Percentiles rank a stretch among this genome's conserved stretches.
phyloP scores from a whole-genome alignment of 2,329 filamentous ascomycete genomes.

The Cercospora beticola region DNA sequence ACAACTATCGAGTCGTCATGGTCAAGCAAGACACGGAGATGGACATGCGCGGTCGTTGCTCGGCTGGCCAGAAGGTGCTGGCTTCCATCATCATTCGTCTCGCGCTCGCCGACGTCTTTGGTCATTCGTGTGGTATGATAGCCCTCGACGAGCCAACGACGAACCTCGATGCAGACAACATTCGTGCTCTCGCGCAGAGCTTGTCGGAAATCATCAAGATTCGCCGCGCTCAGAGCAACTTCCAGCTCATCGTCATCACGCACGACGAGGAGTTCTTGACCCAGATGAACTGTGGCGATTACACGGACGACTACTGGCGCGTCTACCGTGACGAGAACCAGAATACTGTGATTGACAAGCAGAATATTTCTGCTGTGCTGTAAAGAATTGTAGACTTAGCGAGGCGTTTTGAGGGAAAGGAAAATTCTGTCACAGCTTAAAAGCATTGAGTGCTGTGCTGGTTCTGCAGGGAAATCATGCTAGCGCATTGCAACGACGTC shows the following conservation, averaged over 20 bases:
- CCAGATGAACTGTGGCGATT: slow-evolving; percentile 91
- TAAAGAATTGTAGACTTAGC: not conserved
- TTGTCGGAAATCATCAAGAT: slow-evolving; percentile 83
- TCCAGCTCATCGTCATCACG: slow-evolving; percentile 97
- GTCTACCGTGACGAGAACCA: slow-evolving; percentile 80
- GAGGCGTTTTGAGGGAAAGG: slow-evolving; percentile 5
- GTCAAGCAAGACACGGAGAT: slow-evolving; percentile 95
- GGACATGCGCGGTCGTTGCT: slow-evolving; percentile 98
- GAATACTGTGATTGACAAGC: slow-evolving; percentile 78
- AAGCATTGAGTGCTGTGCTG: not conserved
- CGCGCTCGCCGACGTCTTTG: slow-evolving; percentile 93
- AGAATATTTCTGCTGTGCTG: slow-evolving; percentile 41
- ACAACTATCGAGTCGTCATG: slow-evolving; percentile 98
- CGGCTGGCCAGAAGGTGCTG: slow-evolving; percentile 92
- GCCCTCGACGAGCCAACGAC: slow-evolving; percentile 97
- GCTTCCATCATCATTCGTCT: slow-evolving; percentile 97
- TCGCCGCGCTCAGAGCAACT: slow-evolving; percentile 83
- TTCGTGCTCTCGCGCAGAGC: slow-evolving; percentile 79
- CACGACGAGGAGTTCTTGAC: slow-evolving; percentile 96
- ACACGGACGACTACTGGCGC: slow-evolving; percentile 87
- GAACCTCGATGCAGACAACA: slow-evolving; percentile 94
- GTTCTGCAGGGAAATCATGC: not conserved
- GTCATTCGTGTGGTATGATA: slow-evolving; percentile 91
- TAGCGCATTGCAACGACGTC: not conserved
- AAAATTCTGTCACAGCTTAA: not conserved